A percentile compares a stretch with the other conserved stretches of the same genome.
Evolutionary conservation across 345 rosid species (phyloP).

Genomic region (Cardamine chenopodiifolia): DNA sequence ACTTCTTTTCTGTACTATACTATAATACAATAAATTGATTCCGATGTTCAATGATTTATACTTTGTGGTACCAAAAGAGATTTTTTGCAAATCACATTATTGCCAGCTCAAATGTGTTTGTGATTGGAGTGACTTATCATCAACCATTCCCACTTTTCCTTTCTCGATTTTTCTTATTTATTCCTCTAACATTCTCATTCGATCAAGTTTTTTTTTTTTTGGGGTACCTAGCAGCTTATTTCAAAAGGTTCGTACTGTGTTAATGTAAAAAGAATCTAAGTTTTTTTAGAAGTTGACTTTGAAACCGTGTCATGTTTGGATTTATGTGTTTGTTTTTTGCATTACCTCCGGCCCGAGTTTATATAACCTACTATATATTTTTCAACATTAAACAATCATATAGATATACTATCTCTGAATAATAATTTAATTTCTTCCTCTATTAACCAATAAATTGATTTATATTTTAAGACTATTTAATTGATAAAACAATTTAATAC

Average conservation of each 20-base stretch:
- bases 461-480: not conserved
- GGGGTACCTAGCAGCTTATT: constrained; percentile 19
- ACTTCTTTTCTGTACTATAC: constrained; percentile 22
- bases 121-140: constrained; percentile 38
- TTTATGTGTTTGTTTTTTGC: constrained; percentile 9
- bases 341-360: not conserved
- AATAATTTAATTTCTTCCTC: not conserved
- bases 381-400: not conserved
- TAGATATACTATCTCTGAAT: not conserved
- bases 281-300: constrained; percentile 23
- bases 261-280: constrained; percentile 12
- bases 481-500: not conserved
- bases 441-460: not conserved
- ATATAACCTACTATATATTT: not conserved
- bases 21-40: constrained; percentile 39
- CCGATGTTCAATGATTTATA: constrained; percentile 41
- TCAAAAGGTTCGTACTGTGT: constrained; percentile 26
- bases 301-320: constrained; percentile 35
- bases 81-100: constrained; percentile 35
- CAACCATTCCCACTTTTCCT: constrained; percentile 40
- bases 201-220: not conserved
- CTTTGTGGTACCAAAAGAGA: constrained; percentile 44
- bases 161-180: constrained; percentile 25
- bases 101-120: constrained; percentile 45
- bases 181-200: constrained; percentile 7